Percentiles rank a stretch among this genome's conserved stretches.
Conservation (phyloP, 2,329 filamentous ascomycete genomes). For the Epichloe gansuensis region DNA sequence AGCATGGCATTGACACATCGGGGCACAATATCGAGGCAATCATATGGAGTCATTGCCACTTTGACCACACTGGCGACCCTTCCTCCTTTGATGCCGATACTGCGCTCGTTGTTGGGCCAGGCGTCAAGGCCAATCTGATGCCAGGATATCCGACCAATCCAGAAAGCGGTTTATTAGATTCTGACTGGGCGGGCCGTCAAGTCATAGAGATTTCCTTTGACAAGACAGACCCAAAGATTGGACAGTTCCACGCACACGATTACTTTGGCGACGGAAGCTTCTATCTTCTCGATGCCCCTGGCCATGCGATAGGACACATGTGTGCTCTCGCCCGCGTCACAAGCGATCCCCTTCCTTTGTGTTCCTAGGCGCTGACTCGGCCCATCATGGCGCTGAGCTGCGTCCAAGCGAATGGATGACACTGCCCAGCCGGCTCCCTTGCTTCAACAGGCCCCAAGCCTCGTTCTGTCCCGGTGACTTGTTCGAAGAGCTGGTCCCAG, state of each 20-base stretch:
- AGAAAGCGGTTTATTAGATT: constrained; percentile 6
- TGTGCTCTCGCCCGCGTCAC: constrained; percentile 12
- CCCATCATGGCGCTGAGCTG: constrained; percentile 10
- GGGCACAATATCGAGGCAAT: constrained; percentile 10
- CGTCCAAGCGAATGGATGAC: neutral
- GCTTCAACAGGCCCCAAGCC: too few relatives aligned
- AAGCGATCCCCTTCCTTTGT: constrained; percentile 10
- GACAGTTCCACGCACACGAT: constrained; percentile 27
- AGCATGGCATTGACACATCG: neutral
- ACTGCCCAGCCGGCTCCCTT: neutral
- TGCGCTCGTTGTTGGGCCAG: constrained; percentile 14
- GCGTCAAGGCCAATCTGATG: constrained; percentile 8
- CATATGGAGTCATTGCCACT: constrained; percentile 19
- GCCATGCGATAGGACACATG: constrained; percentile 12
- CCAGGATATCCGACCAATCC: constrained; percentile 9
- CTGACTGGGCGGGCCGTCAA: constrained; percentile 9
- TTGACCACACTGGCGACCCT: constrained; percentile 17
- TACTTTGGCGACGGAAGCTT: constrained; percentile 29
- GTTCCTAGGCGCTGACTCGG: constrained; percentile 12
- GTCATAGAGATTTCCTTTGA: constrained; percentile 10
- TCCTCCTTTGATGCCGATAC: constrained; percentile 14
- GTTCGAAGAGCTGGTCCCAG: neutral
- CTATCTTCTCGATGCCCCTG: constrained; percentile 25
- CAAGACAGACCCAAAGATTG: constrained; percentile 11
- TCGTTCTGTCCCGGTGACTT: neutral